Conservation (phyloP, 345 rosid genomes). For the Eucalyptus leucophloia region DNA sequence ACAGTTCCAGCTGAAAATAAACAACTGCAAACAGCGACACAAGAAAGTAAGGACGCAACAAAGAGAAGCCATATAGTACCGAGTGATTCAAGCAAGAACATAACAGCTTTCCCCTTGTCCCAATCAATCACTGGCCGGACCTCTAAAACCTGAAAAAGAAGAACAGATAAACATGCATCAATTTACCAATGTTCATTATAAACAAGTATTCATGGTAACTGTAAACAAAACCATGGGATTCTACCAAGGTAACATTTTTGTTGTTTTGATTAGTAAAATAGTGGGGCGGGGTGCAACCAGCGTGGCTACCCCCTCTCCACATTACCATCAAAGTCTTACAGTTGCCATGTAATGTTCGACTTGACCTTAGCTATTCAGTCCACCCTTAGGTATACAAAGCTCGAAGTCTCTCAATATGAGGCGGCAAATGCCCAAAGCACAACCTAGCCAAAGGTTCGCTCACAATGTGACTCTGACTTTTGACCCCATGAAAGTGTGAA, state of each 20-base stretch:
- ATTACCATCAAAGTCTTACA: not conserved
- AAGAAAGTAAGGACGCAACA: not conserved
- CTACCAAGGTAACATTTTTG: not conserved
- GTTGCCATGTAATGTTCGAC: not conserved
- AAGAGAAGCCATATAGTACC: conserved; percentile 21
- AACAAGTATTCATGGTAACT: not conserved
- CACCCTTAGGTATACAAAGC: not conserved
- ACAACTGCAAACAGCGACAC: not conserved
- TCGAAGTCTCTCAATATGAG: not conserved
- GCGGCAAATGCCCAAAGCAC: not conserved
- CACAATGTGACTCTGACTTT: not conserved
- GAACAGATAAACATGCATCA: not conserved
- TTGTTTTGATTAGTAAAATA: not conserved
- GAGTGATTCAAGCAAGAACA: conserved; percentile 84
- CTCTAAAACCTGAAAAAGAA: conserved; percentile 63
- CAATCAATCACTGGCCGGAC: conserved; percentile 83
- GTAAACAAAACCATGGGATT: not conserved
- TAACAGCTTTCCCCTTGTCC: conserved; percentile 96
- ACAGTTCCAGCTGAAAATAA: not conserved
- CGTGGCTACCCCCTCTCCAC: not conserved
- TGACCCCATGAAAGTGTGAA: not conserved
- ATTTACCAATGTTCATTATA: not conserved
- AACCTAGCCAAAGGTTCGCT: not conserved
- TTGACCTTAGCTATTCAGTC: not conserved
- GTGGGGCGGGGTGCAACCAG: not conserved